Evolutionary conservation across 148 eudicot genomes (phyloP).

Genomic region (Beta vulgaris): DNA sequence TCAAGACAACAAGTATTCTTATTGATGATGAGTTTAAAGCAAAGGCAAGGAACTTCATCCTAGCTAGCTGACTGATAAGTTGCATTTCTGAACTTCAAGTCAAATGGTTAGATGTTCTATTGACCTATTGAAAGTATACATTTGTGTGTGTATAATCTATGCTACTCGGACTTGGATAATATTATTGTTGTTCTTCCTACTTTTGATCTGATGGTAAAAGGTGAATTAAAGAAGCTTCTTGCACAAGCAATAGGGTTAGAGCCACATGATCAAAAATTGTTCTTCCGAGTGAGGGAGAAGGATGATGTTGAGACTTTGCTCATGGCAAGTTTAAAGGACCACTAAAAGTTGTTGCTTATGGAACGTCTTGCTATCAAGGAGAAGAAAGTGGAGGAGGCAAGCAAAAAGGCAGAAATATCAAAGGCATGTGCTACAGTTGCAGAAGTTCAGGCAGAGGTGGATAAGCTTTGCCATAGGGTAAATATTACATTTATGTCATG

Average conservation of each 20-base stretch:
- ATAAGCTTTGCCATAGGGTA: conserved; percentile 73
- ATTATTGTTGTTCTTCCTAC: conserved; percentile 1
- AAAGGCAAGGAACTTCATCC: conserved; percentile 38
- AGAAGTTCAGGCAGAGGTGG: conserved; percentile 64
- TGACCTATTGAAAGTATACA: not conserved
- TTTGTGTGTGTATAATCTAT: too few relatives aligned
- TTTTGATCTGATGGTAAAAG: conserved; percentile 38
- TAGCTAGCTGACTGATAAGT: not conserved
- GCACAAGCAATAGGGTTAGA: conserved; percentile 53
- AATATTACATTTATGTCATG: not conserved
- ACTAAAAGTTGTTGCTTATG: conserved; percentile 69
- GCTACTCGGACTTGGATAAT: too few relatives aligned
- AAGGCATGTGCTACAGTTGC: conserved; percentile 59
- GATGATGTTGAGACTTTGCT: conserved; percentile 57
- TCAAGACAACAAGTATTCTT: conserved; percentile 73
- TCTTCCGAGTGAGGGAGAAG: conserved; percentile 79
- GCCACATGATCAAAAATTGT: conserved; percentile 57
- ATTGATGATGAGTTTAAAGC: conserved; percentile 56
- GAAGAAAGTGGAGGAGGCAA: conserved; percentile 47
- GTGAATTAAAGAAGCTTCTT: conserved; percentile 62
- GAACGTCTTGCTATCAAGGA: conserved; percentile 47
- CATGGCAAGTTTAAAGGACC: conserved; percentile 70
- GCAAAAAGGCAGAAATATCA: conserved; percentile 37
- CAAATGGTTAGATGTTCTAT: not conserved
- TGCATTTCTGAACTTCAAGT: not conserved